Evolutionary conservation across 2,329 filamentous ascomycete genomes (phyloP).

Genomic region (Colletotrichum eremochloae): DNA sequence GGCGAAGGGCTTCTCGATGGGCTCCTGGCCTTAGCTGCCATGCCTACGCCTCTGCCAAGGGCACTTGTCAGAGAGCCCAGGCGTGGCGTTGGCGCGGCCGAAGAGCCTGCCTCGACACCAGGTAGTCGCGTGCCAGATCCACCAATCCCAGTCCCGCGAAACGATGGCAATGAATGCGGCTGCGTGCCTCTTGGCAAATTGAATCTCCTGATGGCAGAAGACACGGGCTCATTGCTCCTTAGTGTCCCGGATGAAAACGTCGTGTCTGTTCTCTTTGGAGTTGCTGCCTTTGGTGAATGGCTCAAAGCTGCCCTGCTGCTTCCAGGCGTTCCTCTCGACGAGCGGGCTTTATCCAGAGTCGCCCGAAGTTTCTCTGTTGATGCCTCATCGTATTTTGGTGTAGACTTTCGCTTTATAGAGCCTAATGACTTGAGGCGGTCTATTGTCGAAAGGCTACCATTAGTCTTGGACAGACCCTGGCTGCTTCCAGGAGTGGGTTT

Average conservation of each 20-base stretch:
- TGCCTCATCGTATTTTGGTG: conserved; percentile 19
- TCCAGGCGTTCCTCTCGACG: background rate
- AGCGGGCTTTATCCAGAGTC: background rate
- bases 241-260: background rate
- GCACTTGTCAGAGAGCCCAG: background rate
- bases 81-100: background rate
- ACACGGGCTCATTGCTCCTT: background rate
- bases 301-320: background rate
- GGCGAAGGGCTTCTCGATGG: background rate
- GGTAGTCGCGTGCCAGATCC: background rate
- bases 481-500: background rate
- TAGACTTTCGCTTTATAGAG: background rate
- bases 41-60: background rate
- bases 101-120: background rate
- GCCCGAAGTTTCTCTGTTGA: background rate
- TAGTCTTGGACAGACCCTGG: background rate
- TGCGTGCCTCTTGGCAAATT: background rate
- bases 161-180: background rate
- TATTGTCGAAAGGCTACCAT: conserved; percentile 8
- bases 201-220: background rate
- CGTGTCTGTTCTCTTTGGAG: background rate
- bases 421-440: conserved; percentile 24
- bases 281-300: background rate
- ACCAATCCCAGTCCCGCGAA: background rate
- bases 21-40: background rate